Base-by-base conservation (phyloP, 1,284 basidiomycete genomes). In the Ganoderma multipileum region DNA sequence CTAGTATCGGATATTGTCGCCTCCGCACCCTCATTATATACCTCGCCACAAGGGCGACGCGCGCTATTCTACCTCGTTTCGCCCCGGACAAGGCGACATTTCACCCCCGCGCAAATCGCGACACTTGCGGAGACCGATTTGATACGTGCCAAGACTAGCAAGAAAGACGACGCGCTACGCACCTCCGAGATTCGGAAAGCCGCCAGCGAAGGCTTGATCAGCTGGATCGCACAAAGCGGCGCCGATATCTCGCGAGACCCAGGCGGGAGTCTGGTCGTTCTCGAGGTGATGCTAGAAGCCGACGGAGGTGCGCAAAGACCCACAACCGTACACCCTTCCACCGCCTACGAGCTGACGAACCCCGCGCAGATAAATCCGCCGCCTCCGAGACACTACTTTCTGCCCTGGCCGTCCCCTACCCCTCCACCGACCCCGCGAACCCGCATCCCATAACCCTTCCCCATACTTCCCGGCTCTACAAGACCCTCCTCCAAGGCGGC, bases 401-500 rank as follows among this genome's bases (percentile, higher is more conserved):
- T 33, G 84, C 88, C 0, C 83, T 95, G 26, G 77, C 84, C 1
- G 75, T 79, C 1, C 81, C 87, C 12, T 91, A 92, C 76, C 87
- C 89, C 0, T 85, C 87, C 8, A 68, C 82, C 14, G 83, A 87
- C 47, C 68, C 81, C 0, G 70, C 82, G 8, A 76, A 75, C 3
- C 85, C 86, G 0, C 94, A 96, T 78, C 85, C 87, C 11, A 90
- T 96, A 69, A 91, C 95, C 76, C 85, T 95, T 18, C 88, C 94
- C 0, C 93, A 95, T 77, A 87, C 90, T 2, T 91, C 93, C 1
- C 86, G 95, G 55, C 78, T 95, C 64, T 95, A 95, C 85, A 96
- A 97, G 80, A 90, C 89, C 0, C 87, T 96, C 14, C 84, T 97
- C 0, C 93, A 95, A 76, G 95, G 95, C n/a, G 95, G 95, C 0